Conservation (phyloP, 1,284 basidiomycete species). For the Boletus semigastroideus region DNA sequence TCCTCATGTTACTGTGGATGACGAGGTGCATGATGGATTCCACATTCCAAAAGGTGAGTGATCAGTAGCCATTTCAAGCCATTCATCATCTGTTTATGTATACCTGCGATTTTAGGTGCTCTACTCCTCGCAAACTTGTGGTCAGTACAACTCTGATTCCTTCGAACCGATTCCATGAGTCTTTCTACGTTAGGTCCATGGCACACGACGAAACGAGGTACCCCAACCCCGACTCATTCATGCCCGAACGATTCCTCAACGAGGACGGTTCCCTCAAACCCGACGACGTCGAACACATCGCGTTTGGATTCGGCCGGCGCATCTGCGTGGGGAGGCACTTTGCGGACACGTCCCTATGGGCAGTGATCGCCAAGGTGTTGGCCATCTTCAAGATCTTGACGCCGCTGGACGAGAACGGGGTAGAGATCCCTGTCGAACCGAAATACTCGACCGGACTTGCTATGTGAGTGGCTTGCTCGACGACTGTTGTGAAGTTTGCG, state of each 20-base stretch:
- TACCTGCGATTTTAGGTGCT: slow-evolving; percentile 2
- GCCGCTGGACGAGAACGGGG: slow-evolving; percentile 11
- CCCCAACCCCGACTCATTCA: slow-evolving; percentile 8
- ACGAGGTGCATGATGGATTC: slow-evolving; percentile 2
- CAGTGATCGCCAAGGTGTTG: slow-evolving; percentile 10
- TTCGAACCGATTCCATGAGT: background rate
- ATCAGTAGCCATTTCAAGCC: no score
- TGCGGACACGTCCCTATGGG: slow-evolving; percentile 15
- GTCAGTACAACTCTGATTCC: slow-evolving; percentile 1
- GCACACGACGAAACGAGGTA: background rate
- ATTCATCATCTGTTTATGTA: background rate
- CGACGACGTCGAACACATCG: slow-evolving; percentile 1
- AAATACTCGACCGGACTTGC: background rate
- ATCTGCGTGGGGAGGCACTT: slow-evolving; percentile 14
- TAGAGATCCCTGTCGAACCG: slow-evolving; percentile 5
- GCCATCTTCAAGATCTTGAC: slow-evolving; percentile 14
- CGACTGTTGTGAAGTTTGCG: no score
- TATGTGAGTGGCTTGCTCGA: slow-evolving; percentile 4
- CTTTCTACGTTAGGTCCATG: slow-evolving; percentile 10
- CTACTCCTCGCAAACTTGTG: slow-evolving; percentile 14
- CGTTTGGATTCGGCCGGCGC: slow-evolving; percentile 14
- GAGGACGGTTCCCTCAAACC: slow-evolving; percentile 1
- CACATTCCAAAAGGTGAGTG: slow-evolving; percentile 11
- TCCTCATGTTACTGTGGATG: slow-evolving; percentile 4
- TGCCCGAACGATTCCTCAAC: slow-evolving; percentile 16